A percentile compares a stretch with the other conserved stretches of the same genome.
These are phyloP conservation scores for Coniferiporia sulphurascens DNA, from an alignment of 1,284 basidiomycete species.

Conservation along the genomic window DNA sequence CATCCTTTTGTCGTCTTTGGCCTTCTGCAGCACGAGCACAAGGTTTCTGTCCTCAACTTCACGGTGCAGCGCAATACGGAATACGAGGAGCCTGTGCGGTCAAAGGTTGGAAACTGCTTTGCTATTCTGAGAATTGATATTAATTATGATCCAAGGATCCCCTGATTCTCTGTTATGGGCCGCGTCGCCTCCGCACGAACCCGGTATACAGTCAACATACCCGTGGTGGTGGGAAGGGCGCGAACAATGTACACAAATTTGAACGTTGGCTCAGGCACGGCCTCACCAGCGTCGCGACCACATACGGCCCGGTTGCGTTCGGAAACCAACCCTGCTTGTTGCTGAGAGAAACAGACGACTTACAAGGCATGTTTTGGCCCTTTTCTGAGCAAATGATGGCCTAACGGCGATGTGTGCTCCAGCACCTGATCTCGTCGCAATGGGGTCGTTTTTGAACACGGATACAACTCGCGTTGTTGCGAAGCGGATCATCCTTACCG, in stretches of 20 bases:
- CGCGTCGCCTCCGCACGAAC: constrained; percentile 77
- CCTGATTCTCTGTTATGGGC: constrained; percentile 85
- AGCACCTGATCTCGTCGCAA: constrained; percentile 87
- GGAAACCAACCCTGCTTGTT: constrained; percentile 80
- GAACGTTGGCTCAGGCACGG: constrained; percentile 90
- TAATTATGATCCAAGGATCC: constrained; percentile 57
- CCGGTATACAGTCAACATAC: constrained; percentile 93
- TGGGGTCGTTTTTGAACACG: constrained; percentile 82
- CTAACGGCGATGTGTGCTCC: constrained; percentile 7
- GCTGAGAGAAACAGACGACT: constrained; percentile 60
- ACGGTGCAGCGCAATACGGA: constrained; percentile 95
- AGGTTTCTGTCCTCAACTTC: constrained; percentile 91
- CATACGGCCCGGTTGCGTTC: constrained; percentile 87
- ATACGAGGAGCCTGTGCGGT: constrained; percentile 82
- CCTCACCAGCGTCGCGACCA: constrained; percentile 75
- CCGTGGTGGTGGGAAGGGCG: constrained; percentile 82
- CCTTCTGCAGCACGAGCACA: constrained; percentile 93
- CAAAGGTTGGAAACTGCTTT: constrained; percentile 59
- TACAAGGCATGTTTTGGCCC: constrained; percentile 45
- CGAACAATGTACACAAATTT: constrained; percentile 97
- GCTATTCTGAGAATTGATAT: not conserved
- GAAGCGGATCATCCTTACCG: constrained; percentile 91
- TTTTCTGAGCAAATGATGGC: constrained; percentile 9
- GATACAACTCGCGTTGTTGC: constrained; percentile 91
- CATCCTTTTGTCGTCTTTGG: constrained; percentile 76